Conservation (phyloP, 805 yeast species). For the Candida maris region DNA sequence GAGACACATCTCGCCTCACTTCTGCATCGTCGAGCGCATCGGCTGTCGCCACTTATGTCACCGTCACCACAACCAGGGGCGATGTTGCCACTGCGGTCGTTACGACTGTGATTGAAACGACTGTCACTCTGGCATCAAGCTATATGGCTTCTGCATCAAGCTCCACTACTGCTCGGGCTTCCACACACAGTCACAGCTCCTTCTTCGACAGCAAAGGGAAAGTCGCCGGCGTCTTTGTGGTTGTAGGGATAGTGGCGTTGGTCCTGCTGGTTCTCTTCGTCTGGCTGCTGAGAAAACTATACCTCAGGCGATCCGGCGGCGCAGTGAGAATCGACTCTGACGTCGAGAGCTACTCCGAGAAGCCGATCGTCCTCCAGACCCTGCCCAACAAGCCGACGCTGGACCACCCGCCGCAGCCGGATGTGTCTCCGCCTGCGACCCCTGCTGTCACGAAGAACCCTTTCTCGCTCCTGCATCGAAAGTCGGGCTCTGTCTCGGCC, state of each 20-base stretch:
- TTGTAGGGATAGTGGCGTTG: slow-evolving; percentile 62
- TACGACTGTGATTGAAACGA: slow-evolving; percentile 20
- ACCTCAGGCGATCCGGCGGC: slow-evolving; percentile 4
- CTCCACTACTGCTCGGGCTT: slow-evolving; percentile 7
- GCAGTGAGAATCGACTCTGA: slow-evolving; percentile 19
- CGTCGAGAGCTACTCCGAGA: slow-evolving; percentile 19
- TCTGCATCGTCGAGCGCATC: slow-evolving; percentile 9
- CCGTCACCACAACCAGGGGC: slow-evolving; percentile 23
- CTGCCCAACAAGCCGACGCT: slow-evolving; percentile 6
- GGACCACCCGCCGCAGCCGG: neutral
- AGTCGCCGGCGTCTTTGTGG: slow-evolving; percentile 83
- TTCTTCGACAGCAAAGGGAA: slow-evolving; percentile 70
- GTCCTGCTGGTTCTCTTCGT: slow-evolving; percentile 41
- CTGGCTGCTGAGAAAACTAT: slow-evolving; percentile 31
- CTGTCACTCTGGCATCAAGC: slow-evolving; percentile 7
- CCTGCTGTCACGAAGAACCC: slow-evolving; percentile 1
- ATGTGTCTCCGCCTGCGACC: neutral
- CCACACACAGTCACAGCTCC: slow-evolving; percentile 11
- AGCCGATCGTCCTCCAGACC: slow-evolving; percentile 16
- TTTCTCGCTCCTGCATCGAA: slow-evolving; percentile 9
- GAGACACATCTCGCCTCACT: slow-evolving; percentile 4
- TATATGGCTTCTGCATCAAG: slow-evolving; percentile 4
- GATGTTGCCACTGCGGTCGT: slow-evolving; percentile 19
- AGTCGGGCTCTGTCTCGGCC: slow-evolving; percentile 5
- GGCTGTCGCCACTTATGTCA: slow-evolving; percentile 15